phyloP scores from a whole-genome alignment of 2,329 filamentous ascomycete genomes.

The Nothomitra cinnamomea region DNA sequence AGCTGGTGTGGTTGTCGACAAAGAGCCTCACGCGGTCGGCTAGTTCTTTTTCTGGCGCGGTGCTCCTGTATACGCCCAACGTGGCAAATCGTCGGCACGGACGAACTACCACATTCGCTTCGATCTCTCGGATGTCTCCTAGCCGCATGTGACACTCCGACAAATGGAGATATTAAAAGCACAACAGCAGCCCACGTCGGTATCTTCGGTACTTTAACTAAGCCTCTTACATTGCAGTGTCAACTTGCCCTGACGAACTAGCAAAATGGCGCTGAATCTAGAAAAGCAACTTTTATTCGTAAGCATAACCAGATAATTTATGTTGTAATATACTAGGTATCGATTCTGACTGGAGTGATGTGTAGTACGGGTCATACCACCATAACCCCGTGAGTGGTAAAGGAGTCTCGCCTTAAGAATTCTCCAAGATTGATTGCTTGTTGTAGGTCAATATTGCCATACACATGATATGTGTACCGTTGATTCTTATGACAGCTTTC shows the following conservation, averaged over 20 bases:
- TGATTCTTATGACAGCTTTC: conserved; percentile 55
- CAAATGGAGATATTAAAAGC: neutral
- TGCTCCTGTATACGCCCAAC: too few relatives aligned
- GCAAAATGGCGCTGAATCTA: conserved; percentile 44
- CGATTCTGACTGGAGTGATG: conserved; percentile 9
- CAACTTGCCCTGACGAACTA: conserved; percentile 4
- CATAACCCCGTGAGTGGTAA: conserved; percentile 41
- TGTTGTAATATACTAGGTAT: conserved; percentile 10
- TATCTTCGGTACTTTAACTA: neutral
- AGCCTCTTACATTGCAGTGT: conserved; percentile 31
- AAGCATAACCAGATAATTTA: conserved; percentile 22
- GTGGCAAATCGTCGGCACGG: too few relatives aligned
- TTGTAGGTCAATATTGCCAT: conserved; percentile 55
- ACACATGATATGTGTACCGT: conserved; percentile 63
- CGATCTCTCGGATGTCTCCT: neutral
- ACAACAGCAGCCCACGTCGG: conserved; percentile 4
- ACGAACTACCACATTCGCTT: too few relatives aligned
- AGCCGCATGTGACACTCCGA: neutral
- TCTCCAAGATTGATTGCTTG: conserved; percentile 8
- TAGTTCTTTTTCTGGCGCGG: too few relatives aligned
- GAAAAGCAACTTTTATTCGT: conserved; percentile 74
- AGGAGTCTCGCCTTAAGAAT: conserved; percentile 12
- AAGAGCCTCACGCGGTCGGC: too few relatives aligned
- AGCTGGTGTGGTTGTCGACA: too few relatives aligned
- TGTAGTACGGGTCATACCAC: conserved; percentile 71